Evolutionary conservation across 768 basidiomycete species (phyloP), one percentile per base, ranked within the genome.

Genomic region (Lentinula lateritia): DNA sequence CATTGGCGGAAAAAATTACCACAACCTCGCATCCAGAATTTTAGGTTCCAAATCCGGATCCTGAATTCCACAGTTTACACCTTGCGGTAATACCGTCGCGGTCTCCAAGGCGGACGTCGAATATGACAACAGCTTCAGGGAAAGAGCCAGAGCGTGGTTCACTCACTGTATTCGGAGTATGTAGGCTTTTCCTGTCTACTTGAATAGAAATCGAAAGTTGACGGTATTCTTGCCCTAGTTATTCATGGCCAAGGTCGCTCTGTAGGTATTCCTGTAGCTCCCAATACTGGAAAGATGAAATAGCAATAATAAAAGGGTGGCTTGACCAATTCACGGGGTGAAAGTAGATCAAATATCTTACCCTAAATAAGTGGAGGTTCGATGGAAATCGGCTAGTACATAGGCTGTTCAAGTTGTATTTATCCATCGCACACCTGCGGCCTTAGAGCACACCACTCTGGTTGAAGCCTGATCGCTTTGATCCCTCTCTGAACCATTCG

Each of bases 361-460:
- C 28, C 28, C 28, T 28, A 28, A 28, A 28, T 28, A 4, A 28
- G 28, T 28, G 28, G 28, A 28, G 28, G 3, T 28, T 28, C 2
- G 28, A 28, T 28, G 28, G 28, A 2, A 28, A 28, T 13, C 5
- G n/a, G 10, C 20, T 9, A 46, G 3, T 28, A n/a, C n/a, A n/a
- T n/a, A n/a, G n/a, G n/a, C 28, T 23, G n/a, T 16, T 16, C 1
- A 2, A 46, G 16, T 2, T 23, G 23, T 8, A 5, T 39, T 50
- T 32, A 59, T 23, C 34, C 58, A 46, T 81, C 74, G 56, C 80
- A 82, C 5, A 61, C 68, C 46, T 74, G 61, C 1, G 80, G 79
- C 48, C 82, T 68, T 3, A 83, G 61, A 4, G 80, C 82, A 69
- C 82, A 84, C 78, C 79, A 84, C 18, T 78, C 67, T 0, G 83